A percentile compares a stretch with the other conserved stretches of the same genome.
Evolutionary conservation across 208 protist genomes (phyloP).

Genomic region (Trypanosoma boissoni): DNA sequence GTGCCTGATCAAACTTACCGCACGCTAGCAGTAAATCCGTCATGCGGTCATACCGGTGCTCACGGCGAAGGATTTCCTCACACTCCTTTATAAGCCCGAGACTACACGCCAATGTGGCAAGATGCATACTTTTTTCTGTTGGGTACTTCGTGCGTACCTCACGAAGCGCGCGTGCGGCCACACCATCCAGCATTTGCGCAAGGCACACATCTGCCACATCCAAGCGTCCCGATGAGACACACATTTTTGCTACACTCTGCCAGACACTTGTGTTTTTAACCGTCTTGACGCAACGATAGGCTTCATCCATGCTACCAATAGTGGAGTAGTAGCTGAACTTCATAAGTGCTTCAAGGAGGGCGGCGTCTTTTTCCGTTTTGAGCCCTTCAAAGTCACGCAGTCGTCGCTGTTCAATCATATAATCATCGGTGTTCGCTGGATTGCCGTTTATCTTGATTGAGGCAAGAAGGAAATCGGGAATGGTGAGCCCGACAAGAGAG

Average conservation of each 20-base stretch:
- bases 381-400: slow-evolving; percentile 93
- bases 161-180: slow-evolving; percentile 85
- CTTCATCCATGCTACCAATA: slow-evolving; percentile 97
- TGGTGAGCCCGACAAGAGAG: slow-evolving; percentile 87
- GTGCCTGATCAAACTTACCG: slow-evolving; percentile 93
- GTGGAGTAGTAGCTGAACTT: slow-evolving; percentile 96
- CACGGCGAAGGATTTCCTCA: slow-evolving; percentile 71
- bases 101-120: slow-evolving; percentile 94
- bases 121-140: slow-evolving; percentile 84
- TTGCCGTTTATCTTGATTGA: slow-evolving; percentile 82
- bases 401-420: slow-evolving; percentile 88
- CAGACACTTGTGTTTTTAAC: slow-evolving; percentile 93
- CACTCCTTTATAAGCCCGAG: slow-evolving; percentile 93
- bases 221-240: slow-evolving; percentile 91
- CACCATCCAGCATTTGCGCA: slow-evolving; percentile 93
- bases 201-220: slow-evolving; percentile 95
- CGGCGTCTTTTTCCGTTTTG: slow-evolving; percentile 82
- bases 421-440: slow-evolving; percentile 74
- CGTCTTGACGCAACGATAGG: slow-evolving; percentile 94
- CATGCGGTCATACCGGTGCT: slow-evolving; percentile 92
- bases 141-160: slow-evolving; percentile 80
- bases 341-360: slow-evolving; percentile 91
- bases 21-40: slow-evolving; percentile 91
- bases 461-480: slow-evolving; percentile 90
- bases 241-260: slow-evolving; percentile 95